A percentile compares a stretch with the other conserved stretches of the same genome.
phyloP scores from a whole-genome alignment of 2,329 filamentous ascomycete genomes.

The Penicillium sp. region DNA sequence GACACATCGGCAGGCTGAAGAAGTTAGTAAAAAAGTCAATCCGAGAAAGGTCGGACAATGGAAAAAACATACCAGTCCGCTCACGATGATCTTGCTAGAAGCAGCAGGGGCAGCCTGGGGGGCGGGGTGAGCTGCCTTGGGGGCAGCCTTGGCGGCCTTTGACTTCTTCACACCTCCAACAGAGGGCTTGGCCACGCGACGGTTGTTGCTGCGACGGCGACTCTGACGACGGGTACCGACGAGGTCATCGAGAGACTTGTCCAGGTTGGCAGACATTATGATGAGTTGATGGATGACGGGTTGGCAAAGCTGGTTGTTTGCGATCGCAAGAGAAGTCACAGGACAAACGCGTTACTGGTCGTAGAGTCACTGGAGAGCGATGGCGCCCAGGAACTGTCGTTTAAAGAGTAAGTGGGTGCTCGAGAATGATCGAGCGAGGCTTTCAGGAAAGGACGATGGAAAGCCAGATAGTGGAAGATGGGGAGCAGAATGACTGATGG shows the following conservation, averaged over 20 bases:
- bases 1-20: slow-evolving; percentile 86
- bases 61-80: slow-evolving; percentile 78
- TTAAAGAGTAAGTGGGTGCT: slow-evolving; percentile 6
- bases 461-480: slow-evolving; percentile 10
- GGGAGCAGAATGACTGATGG: slow-evolving; percentile 7
- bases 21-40: slow-evolving; percentile 46
- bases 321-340: slow-evolving; percentile 10
- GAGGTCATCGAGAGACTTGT: slow-evolving; percentile 96
- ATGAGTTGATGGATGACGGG: slow-evolving; percentile 7
- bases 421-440: not conserved
- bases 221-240: slow-evolving; percentile 62
- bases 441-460: slow-evolving; percentile 6
- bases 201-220: slow-evolving; percentile 46
- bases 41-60: not conserved
- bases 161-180: slow-evolving; percentile 83
- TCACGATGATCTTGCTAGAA: slow-evolving; percentile 97
- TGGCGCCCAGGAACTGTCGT: slow-evolving; percentile 15
- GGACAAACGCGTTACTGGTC: slow-evolving; percentile 8
- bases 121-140: slow-evolving; percentile 59
- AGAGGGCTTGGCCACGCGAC: slow-evolving; percentile 54
- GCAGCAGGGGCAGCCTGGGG: slow-evolving; percentile 51
- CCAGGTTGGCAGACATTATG: slow-evolving; percentile 89
- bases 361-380: slow-evolving; percentile 1
- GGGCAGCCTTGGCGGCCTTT: slow-evolving; percentile 44
- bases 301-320: slow-evolving; percentile 16